Evolutionary conservation across 768 basidiomycete species (phyloP).

Genomic region (Suillus plorans): DNA sequence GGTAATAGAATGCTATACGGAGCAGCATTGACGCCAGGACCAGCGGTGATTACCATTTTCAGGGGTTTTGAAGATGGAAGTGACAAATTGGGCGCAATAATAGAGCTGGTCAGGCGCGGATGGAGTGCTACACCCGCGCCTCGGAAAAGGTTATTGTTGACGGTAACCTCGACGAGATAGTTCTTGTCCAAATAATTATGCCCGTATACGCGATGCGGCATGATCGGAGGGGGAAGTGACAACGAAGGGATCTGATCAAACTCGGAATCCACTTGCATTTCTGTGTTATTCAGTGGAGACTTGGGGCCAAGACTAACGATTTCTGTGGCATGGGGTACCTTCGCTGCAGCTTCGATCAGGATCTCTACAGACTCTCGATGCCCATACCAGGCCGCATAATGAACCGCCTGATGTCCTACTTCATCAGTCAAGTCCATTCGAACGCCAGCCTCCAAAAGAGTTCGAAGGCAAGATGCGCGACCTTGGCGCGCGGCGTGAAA

Average conservation of each 20-base stretch:
- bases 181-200: slow-evolving; percentile 92
- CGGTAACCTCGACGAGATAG: slow-evolving; percentile 80
- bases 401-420: slow-evolving; percentile 77
- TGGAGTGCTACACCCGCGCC: slow-evolving; percentile 56
- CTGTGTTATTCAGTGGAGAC: slow-evolving; percentile 26
- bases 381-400: slow-evolving; percentile 97
- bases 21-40: slow-evolving; percentile 77
- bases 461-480: slow-evolving; percentile 64
- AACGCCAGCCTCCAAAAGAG: slow-evolving; percentile 80
- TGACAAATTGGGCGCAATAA: slow-evolving; percentile 64
- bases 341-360: slow-evolving; percentile 46
- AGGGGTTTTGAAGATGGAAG: slow-evolving; percentile 74
- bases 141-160: slow-evolving; percentile 55
- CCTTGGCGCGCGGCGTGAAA: slow-evolving; percentile 94
- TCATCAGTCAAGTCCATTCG: slow-evolving; percentile 81
- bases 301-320: slow-evolving; percentile 14
- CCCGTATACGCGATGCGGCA: slow-evolving; percentile 96
- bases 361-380: slow-evolving; percentile 67
- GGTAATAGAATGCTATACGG: slow-evolving; percentile 91
- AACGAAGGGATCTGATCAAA: slow-evolving; percentile 92
- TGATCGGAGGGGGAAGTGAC: slow-evolving; percentile 96
- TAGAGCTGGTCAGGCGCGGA: slow-evolving; percentile 70
- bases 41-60: slow-evolving; percentile 93
- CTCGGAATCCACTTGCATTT: slow-evolving; percentile 55
- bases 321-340: slow-evolving; percentile 15